A percentile compares a stretch with the other conserved stretches of the same genome.
phyloP scores from a whole-genome alignment of 495 filamentous ascomycete genomes.

The Trichoderma virens region DNA sequence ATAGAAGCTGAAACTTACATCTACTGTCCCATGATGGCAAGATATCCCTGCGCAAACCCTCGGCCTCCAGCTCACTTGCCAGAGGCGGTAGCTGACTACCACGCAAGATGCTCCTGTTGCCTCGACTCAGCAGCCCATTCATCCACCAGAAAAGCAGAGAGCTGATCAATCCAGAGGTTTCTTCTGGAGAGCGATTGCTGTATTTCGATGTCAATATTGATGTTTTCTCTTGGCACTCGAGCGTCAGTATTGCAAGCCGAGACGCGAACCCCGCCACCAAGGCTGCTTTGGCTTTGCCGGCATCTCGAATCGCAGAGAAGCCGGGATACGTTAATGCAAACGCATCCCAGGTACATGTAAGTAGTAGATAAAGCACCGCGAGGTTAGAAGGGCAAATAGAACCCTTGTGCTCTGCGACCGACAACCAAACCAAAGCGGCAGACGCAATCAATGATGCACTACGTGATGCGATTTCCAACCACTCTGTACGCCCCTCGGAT shows the following conservation, averaged over 20 bases:
- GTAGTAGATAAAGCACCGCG: neutral
- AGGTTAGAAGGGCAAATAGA: neutral
- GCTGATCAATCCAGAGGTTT: slow-evolving; percentile 35
- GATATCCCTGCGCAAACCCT: slow-evolving; percentile 29
- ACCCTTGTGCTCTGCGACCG: neutral
- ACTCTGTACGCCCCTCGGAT: neutral
- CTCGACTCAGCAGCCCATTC: slow-evolving; percentile 46
- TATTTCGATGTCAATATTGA: slow-evolving; percentile 3
- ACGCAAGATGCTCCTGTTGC: slow-evolving; percentile 36
- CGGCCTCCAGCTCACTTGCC: slow-evolving; percentile 38
- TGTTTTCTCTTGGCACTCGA: slow-evolving; percentile 10
- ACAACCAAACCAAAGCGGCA: neutral
- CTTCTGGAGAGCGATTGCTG: slow-evolving; percentile 27
- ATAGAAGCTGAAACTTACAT: slow-evolving; percentile 14
- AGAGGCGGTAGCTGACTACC: slow-evolving; percentile 39
- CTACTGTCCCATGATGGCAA: slow-evolving; percentile 27
- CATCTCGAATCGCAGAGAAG: neutral
- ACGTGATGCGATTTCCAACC: neutral
- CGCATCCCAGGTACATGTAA: neutral
- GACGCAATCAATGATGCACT: neutral
- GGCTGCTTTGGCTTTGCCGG: neutral
- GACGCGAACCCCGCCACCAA: neutral
- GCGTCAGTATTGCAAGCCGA: slow-evolving; percentile 7
- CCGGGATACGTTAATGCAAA: neutral
- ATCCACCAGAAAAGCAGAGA: slow-evolving; percentile 55